Conservation (phyloP, 1,284 basidiomycete genomes). For the Vanrija humicola region DNA sequence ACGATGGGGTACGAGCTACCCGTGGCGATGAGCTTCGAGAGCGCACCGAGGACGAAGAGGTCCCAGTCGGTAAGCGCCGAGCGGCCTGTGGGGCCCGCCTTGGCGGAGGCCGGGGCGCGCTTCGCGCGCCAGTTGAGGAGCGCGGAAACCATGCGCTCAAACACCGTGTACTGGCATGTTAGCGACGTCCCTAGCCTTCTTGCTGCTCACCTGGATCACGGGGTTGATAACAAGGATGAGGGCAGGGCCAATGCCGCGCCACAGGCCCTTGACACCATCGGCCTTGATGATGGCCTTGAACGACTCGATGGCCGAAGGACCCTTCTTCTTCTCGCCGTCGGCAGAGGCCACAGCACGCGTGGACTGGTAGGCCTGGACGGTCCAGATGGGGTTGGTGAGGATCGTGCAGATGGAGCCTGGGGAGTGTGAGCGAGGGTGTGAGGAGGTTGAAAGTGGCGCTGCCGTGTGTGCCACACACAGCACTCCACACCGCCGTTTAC, state of each 20-base stretch:
- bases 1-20: conserved; percentile 49
- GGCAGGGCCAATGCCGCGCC: conserved; percentile 93
- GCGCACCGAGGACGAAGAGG: conserved; percentile 82
- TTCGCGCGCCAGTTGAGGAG: conserved; percentile 31
- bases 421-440: neutral
- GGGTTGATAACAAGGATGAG: conserved; percentile 92
- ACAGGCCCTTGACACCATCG: conserved; percentile 77
- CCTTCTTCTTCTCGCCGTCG: conserved; percentile 37
- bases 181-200: neutral
- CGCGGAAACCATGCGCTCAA: conserved; percentile 62
- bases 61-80: conserved; percentile 70
- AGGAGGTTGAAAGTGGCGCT: no score
- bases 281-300: conserved; percentile 68
- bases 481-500: no score
- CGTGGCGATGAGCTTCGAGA: conserved; percentile 67
- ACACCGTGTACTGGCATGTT: conserved; percentile 63
- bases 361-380: conserved; percentile 87
- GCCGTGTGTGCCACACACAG: no score
- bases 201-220: conserved; percentile 60
- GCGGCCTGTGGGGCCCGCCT: conserved; percentile 51
- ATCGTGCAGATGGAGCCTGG: conserved; percentile 84
- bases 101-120: conserved; percentile 36
- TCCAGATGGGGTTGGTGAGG: conserved; percentile 93
- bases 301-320: conserved; percentile 66
- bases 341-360: conserved; percentile 52